Percentiles rank a stretch among this genome's conserved stretches.
phyloP scores from a whole-genome alignment of 2,329 filamentous ascomycete genomes.

The Ophiostoma pallidulum region DNA sequence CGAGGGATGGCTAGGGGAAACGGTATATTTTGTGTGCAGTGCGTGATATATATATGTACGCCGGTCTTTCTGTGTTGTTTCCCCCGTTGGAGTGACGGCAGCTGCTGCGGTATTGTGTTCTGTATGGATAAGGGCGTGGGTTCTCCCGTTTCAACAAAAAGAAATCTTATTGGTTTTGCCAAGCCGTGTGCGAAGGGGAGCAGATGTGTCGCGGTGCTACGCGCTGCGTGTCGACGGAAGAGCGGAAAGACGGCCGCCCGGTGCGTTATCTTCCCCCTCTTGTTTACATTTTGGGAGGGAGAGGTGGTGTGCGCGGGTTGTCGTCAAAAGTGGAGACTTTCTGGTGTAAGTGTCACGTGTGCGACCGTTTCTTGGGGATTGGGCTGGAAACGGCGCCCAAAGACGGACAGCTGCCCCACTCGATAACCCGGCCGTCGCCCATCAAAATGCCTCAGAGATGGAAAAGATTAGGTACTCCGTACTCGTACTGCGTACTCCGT shows the following conservation, averaged over 20 bases:
- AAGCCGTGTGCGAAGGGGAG: not conserved
- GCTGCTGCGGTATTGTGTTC: not conserved
- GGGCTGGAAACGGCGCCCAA: no score
- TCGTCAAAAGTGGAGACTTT: no score
- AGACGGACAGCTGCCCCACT: no score
- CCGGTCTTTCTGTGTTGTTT: slow-evolving; percentile 5
- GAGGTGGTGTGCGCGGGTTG: not conserved
- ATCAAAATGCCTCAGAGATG: no score
- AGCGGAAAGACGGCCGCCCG: no score
- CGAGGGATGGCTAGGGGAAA: slow-evolving; percentile 15
- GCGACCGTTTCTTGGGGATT: no score
- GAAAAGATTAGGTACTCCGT: no score
- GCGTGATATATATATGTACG: slow-evolving; percentile 13
- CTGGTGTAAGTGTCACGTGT: slow-evolving; percentile 13
- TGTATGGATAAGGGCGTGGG: not conserved
- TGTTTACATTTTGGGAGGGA: slow-evolving; percentile 6
- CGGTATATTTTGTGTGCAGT: slow-evolving; percentile 10
- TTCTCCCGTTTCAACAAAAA: not conserved
- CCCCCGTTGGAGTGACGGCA: not conserved
- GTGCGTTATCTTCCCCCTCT: not conserved
- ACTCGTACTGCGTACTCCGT: no score
- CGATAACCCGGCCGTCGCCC: no score
- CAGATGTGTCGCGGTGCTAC: not conserved
- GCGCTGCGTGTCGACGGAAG: no score
- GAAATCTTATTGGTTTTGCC: not conserved